Conservation (phyloP, 75 land plant species). For the Cunninghamia lanceolata region DNA sequence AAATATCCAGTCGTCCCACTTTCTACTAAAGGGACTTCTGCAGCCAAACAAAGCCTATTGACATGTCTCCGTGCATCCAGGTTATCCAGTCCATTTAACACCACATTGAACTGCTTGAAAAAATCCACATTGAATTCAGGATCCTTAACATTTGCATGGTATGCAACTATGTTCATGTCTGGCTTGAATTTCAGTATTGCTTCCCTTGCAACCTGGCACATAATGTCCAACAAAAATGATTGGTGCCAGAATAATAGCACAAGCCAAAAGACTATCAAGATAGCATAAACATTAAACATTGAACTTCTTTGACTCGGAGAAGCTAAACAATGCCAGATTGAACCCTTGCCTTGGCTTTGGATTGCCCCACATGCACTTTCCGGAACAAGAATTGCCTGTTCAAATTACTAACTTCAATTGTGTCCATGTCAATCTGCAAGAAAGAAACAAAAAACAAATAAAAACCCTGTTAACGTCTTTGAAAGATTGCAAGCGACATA, state of each 20-base stretch:
- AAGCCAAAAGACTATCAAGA: neutral
- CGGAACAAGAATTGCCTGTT: slow-evolving; percentile 97
- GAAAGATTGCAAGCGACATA: neutral
- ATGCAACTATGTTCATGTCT: slow-evolving; percentile 70
- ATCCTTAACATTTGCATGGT: slow-evolving; percentile 96
- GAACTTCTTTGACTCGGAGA: neutral
- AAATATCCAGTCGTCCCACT: slow-evolving; percentile 99
- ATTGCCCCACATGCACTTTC: slow-evolving; percentile 87
- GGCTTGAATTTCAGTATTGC: slow-evolving; percentile 93
- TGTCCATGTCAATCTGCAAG: slow-evolving; percentile 98
- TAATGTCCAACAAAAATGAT: neutral
- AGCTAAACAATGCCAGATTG: neutral
- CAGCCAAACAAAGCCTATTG: slow-evolving; percentile 97
- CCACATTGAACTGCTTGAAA: slow-evolving; percentile 93
- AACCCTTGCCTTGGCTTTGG: slow-evolving; percentile 83
- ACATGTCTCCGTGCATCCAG: slow-evolving; percentile 98
- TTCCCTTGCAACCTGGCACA: slow-evolving; percentile 90
- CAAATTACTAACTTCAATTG: slow-evolving; percentile 98
- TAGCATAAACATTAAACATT: neutral
- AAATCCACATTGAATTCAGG: slow-evolving; percentile 88
- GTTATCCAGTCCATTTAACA: slow-evolving; percentile 96
- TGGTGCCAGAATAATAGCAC: neutral
- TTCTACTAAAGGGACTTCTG: slow-evolving; percentile 94
- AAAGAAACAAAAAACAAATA: neutral
- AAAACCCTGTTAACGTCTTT: neutral